Evolutionary conservation across 1,284 basidiomycete species (phyloP).

Genomic region (Pulveroboletus sp.): DNA sequence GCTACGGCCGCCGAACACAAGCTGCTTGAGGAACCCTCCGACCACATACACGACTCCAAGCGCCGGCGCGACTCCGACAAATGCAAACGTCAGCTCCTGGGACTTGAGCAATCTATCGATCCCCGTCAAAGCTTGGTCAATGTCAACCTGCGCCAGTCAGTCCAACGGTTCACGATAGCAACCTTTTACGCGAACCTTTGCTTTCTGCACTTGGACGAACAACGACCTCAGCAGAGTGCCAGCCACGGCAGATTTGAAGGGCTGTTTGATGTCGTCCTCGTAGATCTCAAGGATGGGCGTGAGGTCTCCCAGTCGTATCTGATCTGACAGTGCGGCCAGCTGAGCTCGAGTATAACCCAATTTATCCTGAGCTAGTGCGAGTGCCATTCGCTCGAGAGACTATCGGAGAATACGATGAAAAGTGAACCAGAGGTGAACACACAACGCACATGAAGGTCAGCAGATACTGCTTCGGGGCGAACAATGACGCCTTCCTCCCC

Average conservation of each 20-base stretch:
- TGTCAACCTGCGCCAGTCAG: constrained; percentile 64
- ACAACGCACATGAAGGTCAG: constrained; percentile 70
- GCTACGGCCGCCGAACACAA: constrained; percentile 34
- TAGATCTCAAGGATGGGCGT: constrained; percentile 88
- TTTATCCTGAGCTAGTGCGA: constrained; percentile 81
- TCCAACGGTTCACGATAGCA: not conserved
- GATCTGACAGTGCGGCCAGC: constrained; percentile 59
- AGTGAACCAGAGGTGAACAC: not conserved
- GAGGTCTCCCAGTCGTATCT: constrained; percentile 80
- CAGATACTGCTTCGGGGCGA: constrained; percentile 70
- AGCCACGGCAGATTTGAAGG: constrained; percentile 75
- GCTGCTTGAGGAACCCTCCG: constrained; percentile 44
- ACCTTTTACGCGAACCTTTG: constrained; percentile 62
- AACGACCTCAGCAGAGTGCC: constrained; percentile 85
- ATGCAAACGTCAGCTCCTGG: constrained; percentile 95
- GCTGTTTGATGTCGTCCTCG: constrained; percentile 88
- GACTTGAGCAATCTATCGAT: constrained; percentile 93
- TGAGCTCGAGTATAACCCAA: constrained; percentile 59
- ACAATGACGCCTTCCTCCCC: constrained; percentile 72
- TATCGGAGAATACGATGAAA: constrained; percentile 32
- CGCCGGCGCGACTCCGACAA: constrained; percentile 93
- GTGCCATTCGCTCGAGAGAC: constrained; percentile 92
- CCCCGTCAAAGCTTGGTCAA: constrained; percentile 81
- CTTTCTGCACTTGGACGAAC: constrained; percentile 95
- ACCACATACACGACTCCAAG: constrained; percentile 77